Conservation (phyloP, 371 early-diverging fungal genomes). For the Dichotomocladium elegans region DNA sequence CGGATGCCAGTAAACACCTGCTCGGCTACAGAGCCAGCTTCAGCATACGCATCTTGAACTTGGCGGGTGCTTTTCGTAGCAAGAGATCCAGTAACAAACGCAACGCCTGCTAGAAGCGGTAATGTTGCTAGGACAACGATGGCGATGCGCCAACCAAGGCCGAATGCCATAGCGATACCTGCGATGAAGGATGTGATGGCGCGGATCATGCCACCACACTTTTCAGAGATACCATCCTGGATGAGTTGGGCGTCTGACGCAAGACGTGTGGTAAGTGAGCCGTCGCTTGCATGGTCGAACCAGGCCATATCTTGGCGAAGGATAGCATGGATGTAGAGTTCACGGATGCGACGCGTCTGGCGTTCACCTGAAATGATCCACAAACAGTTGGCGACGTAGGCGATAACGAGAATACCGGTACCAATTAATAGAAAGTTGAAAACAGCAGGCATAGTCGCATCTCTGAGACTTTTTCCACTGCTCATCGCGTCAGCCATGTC, state of each 20-base stretch:
- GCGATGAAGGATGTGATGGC: slow-evolving; percentile 64
- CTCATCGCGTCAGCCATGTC: neutral
- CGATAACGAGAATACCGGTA: slow-evolving; percentile 6
- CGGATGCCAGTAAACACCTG: slow-evolving; percentile 73
- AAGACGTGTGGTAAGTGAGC: slow-evolving; percentile 60
- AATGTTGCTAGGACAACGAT: slow-evolving; percentile 65
- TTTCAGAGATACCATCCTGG: slow-evolving; percentile 76
- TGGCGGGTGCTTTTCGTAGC: slow-evolving; percentile 31
- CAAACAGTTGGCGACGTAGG: slow-evolving; percentile 10
- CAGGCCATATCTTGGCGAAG: slow-evolving; percentile 82
- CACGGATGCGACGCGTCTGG: slow-evolving; percentile 46
- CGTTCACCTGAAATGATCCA: slow-evolving; percentile 13
- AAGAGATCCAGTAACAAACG: slow-evolving; percentile 51
- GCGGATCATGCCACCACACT: slow-evolving; percentile 66
- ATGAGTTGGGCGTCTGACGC: slow-evolving; percentile 62
- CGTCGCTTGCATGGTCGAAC: slow-evolving; percentile 70
- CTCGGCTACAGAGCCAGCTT: slow-evolving; percentile 77
- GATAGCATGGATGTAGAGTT: slow-evolving; percentile 59
- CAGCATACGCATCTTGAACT: slow-evolving; percentile 57
- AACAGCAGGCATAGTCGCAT: slow-evolving; percentile 6
- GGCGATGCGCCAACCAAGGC: slow-evolving; percentile 72
- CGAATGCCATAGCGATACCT: slow-evolving; percentile 75
- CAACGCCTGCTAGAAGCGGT: slow-evolving; percentile 41
- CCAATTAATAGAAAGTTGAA: slow-evolving; percentile 11
- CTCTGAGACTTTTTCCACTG: slow-evolving; percentile 10